Evolutionary conservation across 2,329 filamentous ascomycete species (phyloP), one percentile per base, ranked within the genome.

Genomic region (Diaporthe batatas): DNA sequence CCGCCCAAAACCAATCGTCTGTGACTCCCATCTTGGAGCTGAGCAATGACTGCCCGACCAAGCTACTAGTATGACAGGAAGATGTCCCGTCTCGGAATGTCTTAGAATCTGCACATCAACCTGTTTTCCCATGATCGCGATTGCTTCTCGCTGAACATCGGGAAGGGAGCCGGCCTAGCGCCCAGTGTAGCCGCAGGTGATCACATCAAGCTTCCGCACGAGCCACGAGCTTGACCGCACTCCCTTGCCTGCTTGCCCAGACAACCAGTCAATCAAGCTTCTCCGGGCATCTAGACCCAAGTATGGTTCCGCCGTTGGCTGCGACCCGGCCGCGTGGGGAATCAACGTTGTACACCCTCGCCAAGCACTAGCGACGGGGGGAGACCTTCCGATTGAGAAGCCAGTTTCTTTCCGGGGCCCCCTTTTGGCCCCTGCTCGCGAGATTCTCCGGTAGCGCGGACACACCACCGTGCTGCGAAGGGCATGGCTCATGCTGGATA

Each of bases 401-500:
- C 29, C 4, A 14, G n/a, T 25, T 53, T 53, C 62, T 67, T 25
- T 67, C 62, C 62, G 62, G 23, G 7, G n/a, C 32, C 62, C 44
- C 32, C 12, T 67, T 67, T 7, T n/a, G 62, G 23, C 36, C 62
- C 36, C 47, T 23, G 39, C 47, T 25, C 21, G 47, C 32, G 47
- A 67, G 32, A 53, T 53, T 53, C 32, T 36, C 62, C 62, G 62
- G 62, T 67, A 67, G 47, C 32, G 62, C 32, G 62, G 62, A 39
- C 62, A 53, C 44, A 25, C 62, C 32, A 39, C 32, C n/a, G 47
- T 67, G 29, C 62, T 67, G 6, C 25, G 44, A 67, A 51, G 47
- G 62, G 62, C 32, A 67, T 53, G 62, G 62, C 47, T 67, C 47
- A 39, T 53, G 44, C 32, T 39, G 62, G 47, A 67, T 67, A 67